phyloP scores from a whole-genome alignment of 106 monocot genomes.

The Dendrobium nobile region DNA sequence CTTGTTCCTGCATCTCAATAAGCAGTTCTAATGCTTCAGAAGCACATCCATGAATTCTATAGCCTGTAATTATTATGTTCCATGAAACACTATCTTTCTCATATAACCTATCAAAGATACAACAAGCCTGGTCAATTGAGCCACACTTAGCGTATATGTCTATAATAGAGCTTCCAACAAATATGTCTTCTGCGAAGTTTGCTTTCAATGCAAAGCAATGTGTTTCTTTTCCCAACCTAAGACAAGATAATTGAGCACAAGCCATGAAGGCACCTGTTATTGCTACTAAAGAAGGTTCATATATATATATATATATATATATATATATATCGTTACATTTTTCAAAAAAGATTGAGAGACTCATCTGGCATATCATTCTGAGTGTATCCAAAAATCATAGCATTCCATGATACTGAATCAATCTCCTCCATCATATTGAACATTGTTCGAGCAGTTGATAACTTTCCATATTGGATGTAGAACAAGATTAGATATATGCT shows the following conservation, averaged over 20 bases:
- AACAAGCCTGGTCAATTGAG: constrained; percentile 34
- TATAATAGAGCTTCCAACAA: constrained; percentile 53
- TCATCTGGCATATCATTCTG: constrained; percentile 42
- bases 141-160: constrained; percentile 84
- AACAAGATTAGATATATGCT: constrained; percentile 49
- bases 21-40: constrained; percentile 32
- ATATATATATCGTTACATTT: constrained; percentile 26
- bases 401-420: constrained; percentile 60
- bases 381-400: constrained; percentile 54
- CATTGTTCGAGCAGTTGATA: constrained; percentile 24
- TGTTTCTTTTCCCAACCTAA: constrained; percentile 41
- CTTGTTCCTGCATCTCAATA: constrained; percentile 29
- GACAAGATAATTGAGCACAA: constrained; percentile 41
- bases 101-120: constrained; percentile 40
- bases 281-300: constrained; percentile 38
- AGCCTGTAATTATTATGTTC: constrained; percentile 52
- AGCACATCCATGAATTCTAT: constrained; percentile 41
- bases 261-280: constrained; percentile 34
- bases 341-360: constrained; percentile 41
- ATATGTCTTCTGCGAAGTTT: constrained; percentile 19
- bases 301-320: too few species aligned
- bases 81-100: constrained; percentile 46
- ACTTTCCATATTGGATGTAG: constrained; percentile 47
- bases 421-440: constrained; percentile 43
- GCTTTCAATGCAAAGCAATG: constrained; percentile 53